These are phyloP conservation scores for Opeltia flavorubescens DNA, from an alignment of 495 filamentous ascomycete species.

Conservation along the genomic window DNA sequence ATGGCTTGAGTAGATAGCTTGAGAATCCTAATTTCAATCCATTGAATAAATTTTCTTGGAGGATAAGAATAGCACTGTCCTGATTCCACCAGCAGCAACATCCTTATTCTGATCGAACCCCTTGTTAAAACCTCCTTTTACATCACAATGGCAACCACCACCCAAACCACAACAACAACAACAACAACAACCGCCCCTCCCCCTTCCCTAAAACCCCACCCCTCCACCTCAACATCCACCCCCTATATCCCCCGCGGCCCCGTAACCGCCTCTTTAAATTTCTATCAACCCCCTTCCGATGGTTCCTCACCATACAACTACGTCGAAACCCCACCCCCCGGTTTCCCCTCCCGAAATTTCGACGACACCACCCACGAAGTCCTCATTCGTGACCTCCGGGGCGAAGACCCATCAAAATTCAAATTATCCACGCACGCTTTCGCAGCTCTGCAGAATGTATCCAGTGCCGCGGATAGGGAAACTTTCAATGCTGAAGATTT, in stretches of 20 bases:
- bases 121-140: background rate
- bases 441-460: constrained; percentile 34
- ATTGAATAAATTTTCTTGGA: too few relatives aligned
- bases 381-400: constrained; percentile 51
- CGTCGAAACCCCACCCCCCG: constrained; percentile 48
- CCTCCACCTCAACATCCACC: constrained; percentile 7
- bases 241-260: constrained; percentile 48
- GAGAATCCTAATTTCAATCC: too few relatives aligned
- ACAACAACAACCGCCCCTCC: constrained; percentile 3
- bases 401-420: constrained; percentile 42
- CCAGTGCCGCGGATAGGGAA: constrained; percentile 33
- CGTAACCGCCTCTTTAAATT: constrained; percentile 49
- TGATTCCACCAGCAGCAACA: background rate
- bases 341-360: constrained; percentile 49
- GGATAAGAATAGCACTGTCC: background rate
- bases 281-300: constrained; percentile 51
- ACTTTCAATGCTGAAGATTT: constrained; percentile 50
- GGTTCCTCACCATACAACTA: constrained; percentile 53
- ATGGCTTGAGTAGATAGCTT: too few relatives aligned
- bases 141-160: constrained; percentile 13
- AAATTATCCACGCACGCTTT: constrained; percentile 64
- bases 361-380: constrained; percentile 29
- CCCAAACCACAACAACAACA: constrained; percentile 7
- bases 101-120: too few relatives aligned
- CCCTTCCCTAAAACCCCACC: constrained; percentile 2